Evolutionary conservation across 441 rosid species (phyloP), one percentile per base, ranked within the genome.

Genomic region (Syzygium syzygioides): DNA sequence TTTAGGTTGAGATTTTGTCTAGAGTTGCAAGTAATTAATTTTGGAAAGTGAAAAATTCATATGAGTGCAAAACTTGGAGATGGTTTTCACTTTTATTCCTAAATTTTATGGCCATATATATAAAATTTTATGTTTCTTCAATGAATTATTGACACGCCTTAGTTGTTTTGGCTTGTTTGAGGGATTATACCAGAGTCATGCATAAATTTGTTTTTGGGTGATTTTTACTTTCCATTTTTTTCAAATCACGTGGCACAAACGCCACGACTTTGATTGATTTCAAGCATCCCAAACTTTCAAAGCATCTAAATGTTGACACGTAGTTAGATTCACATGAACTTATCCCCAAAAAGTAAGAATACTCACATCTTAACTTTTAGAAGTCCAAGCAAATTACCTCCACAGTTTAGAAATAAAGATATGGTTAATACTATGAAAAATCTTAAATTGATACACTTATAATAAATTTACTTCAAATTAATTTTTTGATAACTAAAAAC

Each of bases 371-470:
- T 68, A 30, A 13, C 13, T 60, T 60, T 60, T 0, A 57, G 7
- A 45, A 45, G 48, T 45, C 48, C 48, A 45, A 45, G 7, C 48
- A 45, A 45, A 45, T 45, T 7, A 45, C 48, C 48, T 45, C 48
- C 48, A 45, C 7, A 45, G 48, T 50, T 53, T 15, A 53, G 15
- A 53, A 53, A 54, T 54, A 54, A 54, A 54, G 9, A 19, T 19
- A 55, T 14, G 14, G 7, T 3, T 6, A 28, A 13, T 13, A 60
- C 18, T 30, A 13, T 0, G 0, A 28, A 12, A 60, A 60, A 7
- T 15, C 32, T 4, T 2, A 60, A 60, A 28, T 13, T 28, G 6
- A 23, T 60, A 60, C 1, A 12, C 0, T 3, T 60, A 1, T 7
- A 4, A 59, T 9, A 3, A 28, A 25, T 57, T 59, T 26, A 59